Conservation (phyloP, 2,329 filamentous ascomycete species). For the Cryphonectria nitschkei region DNA sequence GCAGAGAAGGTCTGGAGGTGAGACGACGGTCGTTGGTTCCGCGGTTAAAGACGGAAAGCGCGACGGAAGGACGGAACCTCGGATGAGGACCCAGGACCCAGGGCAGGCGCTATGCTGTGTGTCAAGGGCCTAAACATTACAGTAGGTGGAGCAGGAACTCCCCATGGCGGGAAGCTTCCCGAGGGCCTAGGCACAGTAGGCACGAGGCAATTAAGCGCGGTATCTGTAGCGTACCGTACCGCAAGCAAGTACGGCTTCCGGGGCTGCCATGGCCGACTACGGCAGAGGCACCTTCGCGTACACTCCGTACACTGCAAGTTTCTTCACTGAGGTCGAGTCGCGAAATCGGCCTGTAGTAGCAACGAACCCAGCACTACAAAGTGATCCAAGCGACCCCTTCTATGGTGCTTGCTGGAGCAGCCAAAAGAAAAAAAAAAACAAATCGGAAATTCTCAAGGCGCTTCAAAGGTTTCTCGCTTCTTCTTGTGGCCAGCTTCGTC, state of each 20-base stretch:
- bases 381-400: constrained; percentile 1
- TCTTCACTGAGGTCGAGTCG: not conserved
- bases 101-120: not conserved
- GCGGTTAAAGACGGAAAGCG: constrained; percentile 31
- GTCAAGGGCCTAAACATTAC: not conserved
- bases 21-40: constrained; percentile 10
- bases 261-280: not conserved
- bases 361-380: constrained; percentile 3
- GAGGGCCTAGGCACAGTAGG: not conserved
- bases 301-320: too few species aligned
- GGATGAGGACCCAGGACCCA: constrained; percentile 31
- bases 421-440: not conserved
- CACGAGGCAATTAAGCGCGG: not conserved
- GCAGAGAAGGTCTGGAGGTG: not conserved
- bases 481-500: not conserved
- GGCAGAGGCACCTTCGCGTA: not conserved
- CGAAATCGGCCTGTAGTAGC: not conserved
- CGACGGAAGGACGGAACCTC: constrained; percentile 35
- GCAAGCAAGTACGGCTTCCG: not conserved
- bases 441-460: not conserved
- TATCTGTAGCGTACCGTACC: not conserved
- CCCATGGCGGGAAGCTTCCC: not conserved
- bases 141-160: not conserved
- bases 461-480: not conserved
- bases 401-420: not conserved